Base-by-base conservation (phyloP, 2,329 filamentous ascomycete species). In the Cladosporium oxysporum region DNA sequence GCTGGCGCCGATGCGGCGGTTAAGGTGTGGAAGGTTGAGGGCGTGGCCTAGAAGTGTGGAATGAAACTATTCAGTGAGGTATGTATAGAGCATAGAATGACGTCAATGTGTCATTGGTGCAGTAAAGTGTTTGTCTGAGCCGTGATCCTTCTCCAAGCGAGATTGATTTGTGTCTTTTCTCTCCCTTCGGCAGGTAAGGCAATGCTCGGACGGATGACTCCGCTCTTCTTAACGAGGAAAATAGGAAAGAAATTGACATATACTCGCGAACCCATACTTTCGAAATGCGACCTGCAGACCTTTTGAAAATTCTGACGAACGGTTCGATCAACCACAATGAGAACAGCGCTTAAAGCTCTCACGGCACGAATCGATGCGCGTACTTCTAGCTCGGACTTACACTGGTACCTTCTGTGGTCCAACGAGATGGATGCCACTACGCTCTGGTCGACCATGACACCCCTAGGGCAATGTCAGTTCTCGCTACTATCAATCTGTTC, bases 1-100 rank as follows among this genome's bases (percentile, higher is more conserved):
- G 87, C 88, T 5, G 95, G 95, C 55, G 91, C 89, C 12, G 95
- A 99, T 84, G 94, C 92, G 37, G 90, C 91, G 0, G 86, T 99
- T 58, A 99, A 98, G 84, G 84, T 94, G 59, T 99, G 95, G 95
- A 84, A 81, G 69, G 85, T 92, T 18, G 61, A 63, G 35, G 50
- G 35, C 1, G 61, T 63, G n/a, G 59, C 59, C 29, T 55, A 55
- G 18, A 23, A 7, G 37, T 35, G 33, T n/a, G 5, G 23, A 12
- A 14, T 3, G n/a, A 47, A 21, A 3, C 7, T 12, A 21, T 47
- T 23, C 21, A 21, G 41, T 21, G 8, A 47, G 8, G 41, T 18
- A 7, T 44, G 37, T 47, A 47, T 47, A 47, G 14, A 47, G 41
- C 18, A 47, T 47, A 23, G 18, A 21, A 10, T 12, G 41, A 11